Conservation (phyloP, 495 filamentous ascomycete species). For the Penicillium psychrofluorescens region DNA sequence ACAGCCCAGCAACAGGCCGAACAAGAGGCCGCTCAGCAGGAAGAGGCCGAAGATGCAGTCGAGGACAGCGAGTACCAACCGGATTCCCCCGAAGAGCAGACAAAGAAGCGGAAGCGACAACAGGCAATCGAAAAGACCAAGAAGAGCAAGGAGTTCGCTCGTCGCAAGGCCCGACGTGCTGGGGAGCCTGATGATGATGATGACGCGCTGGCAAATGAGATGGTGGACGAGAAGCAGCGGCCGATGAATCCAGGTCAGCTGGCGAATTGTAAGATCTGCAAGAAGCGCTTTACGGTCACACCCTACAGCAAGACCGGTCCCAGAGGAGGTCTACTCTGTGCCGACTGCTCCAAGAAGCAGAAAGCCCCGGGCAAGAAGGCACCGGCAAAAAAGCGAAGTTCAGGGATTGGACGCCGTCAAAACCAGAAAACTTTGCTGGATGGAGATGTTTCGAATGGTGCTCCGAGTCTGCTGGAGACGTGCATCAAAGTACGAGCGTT, state of each 20-base stretch:
- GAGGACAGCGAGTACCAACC: slow-evolving; percentile 13
- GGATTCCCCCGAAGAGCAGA: slow-evolving; percentile 42
- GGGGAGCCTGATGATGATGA: slow-evolving; percentile 43
- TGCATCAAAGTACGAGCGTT: slow-evolving; percentile 56
- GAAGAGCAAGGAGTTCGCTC: slow-evolving; percentile 62
- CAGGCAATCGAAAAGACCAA: slow-evolving; percentile 72
- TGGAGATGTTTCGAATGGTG: slow-evolving; percentile 59
- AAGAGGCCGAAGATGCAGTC: slow-evolving; percentile 12
- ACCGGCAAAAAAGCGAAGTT: slow-evolving; percentile 50
- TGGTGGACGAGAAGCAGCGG: slow-evolving; percentile 54
- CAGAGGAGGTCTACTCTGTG: slow-evolving; percentile 76
- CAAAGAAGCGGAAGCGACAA: slow-evolving; percentile 53
- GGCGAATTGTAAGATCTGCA: slow-evolving; percentile 79
- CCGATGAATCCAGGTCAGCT: slow-evolving; percentile 70
- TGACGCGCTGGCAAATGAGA: slow-evolving; percentile 39
- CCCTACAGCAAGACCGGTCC: slow-evolving; percentile 79
- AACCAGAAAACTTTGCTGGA: slow-evolving; percentile 73
- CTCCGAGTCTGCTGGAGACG: slow-evolving; percentile 64
- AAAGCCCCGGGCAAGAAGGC: slow-evolving; percentile 56
- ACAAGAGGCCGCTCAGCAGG: slow-evolving; percentile 9
- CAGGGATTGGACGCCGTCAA: slow-evolving; percentile 53
- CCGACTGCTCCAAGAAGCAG: slow-evolving; percentile 74
- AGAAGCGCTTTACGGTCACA: slow-evolving; percentile 89
- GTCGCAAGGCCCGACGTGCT: slow-evolving; percentile 43
- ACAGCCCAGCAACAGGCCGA: slow-evolving; percentile 20